Conservation (phyloP, 768 basidiomycete genomes). For the Chlorophyllum brunneum region DNA sequence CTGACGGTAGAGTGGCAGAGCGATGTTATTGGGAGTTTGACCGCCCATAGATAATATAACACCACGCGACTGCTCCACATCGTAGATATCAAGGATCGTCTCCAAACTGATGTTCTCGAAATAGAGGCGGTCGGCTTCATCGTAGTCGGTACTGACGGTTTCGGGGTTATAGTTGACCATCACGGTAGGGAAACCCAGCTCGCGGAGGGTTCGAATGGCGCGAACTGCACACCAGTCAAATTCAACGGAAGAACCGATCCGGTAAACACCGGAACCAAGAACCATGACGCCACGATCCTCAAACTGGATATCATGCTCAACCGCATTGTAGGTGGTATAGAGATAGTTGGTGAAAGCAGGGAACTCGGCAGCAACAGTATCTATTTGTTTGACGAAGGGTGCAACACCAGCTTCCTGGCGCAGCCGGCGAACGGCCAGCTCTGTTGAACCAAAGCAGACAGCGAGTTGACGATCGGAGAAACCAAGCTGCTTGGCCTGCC, state of each 20-base stretch:
- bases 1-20: slow-evolving; percentile 90
- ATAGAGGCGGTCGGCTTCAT: slow-evolving; percentile 96
- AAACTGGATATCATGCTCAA: slow-evolving; percentile 89
- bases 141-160: slow-evolving; percentile 98
- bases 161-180: slow-evolving; percentile 99
- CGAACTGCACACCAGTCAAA: slow-evolving; percentile 99
- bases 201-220: slow-evolving; percentile 91
- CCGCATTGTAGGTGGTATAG: slow-evolving; percentile 97
- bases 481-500: slow-evolving; percentile 88
- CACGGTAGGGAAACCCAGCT: slow-evolving; percentile 91
- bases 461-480: slow-evolving; percentile 95
- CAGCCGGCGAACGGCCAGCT: slow-evolving; percentile 86
- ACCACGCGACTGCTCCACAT: slow-evolving; percentile 82
- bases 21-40: slow-evolving; percentile 98
- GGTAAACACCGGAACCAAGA: slow-evolving; percentile 95
- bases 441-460: slow-evolving; percentile 78
- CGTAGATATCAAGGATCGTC: slow-evolving; percentile 96
- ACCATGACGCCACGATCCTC: slow-evolving; percentile 94
- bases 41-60: slow-evolving; percentile 98
- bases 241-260: slow-evolving; percentile 98
- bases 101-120: slow-evolving; percentile 99
- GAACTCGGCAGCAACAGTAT: slow-evolving; percentile 98
- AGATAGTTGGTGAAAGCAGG: slow-evolving; percentile 98
- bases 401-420: slow-evolving; percentile 80
- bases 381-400: slow-evolving; percentile 98